A percentile compares a stretch with the other conserved stretches of the same genome.
Conservation (phyloP, 306 rosid species). For the Trifolium dubium region DNA sequence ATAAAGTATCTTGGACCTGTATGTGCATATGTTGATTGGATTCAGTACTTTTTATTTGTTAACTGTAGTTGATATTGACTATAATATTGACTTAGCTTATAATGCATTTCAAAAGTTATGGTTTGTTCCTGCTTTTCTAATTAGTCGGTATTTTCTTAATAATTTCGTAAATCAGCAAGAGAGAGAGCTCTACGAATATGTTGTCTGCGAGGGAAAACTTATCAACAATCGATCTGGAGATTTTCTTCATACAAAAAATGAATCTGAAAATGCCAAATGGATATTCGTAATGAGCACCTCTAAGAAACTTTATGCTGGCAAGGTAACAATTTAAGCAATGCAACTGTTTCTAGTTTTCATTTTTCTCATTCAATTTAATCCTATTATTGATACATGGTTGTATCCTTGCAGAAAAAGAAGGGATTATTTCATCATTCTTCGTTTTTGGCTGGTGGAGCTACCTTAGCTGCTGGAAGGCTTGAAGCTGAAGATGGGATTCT, state of each 20-base stretch:
- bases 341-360: background rate
- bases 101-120: conserved; percentile 10
- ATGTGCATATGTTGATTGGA: conserved; percentile 45
- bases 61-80: conserved; percentile 17
- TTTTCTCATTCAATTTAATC: conserved; percentile 1
- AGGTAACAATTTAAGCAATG: conserved; percentile 55
- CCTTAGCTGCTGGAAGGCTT: conserved; percentile 91
- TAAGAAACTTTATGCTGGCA: conserved; percentile 88
- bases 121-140: conserved; percentile 39
- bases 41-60: conserved; percentile 4
- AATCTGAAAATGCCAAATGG: conserved; percentile 63
- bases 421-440: conserved; percentile 90
- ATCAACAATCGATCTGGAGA: conserved; percentile 65
- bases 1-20: conserved; percentile 96
- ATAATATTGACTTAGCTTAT: background rate
- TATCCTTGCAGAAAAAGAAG: conserved; percentile 71
- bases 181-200: conserved; percentile 70
- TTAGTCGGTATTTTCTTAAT: conserved; percentile 15
- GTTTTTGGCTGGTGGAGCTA: conserved; percentile 91
- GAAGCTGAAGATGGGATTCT: conserved; percentile 69
- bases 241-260: conserved; percentile 61
- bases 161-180: conserved; percentile 65
- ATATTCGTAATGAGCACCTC: conserved; percentile 93
- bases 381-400: conserved; percentile 33
- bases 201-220: conserved; percentile 62